These are phyloP conservation scores for Pythium diclinum DNA, from an alignment of 352 stramenopile species.

Conservation along the genomic window DNA sequence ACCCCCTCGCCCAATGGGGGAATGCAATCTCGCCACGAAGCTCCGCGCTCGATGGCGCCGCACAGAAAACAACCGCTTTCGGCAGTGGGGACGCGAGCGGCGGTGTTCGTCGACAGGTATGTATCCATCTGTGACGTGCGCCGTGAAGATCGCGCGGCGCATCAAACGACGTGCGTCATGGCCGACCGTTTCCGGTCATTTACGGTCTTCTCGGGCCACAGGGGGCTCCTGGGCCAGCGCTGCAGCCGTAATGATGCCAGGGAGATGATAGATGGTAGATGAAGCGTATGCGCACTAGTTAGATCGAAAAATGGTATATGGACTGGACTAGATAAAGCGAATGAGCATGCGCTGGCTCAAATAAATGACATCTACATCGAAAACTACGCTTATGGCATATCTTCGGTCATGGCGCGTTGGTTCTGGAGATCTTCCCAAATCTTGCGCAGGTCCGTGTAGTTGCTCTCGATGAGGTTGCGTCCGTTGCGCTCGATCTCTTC, in stretches of 20 bases:
- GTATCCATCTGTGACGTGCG: slow-evolving; percentile 26
- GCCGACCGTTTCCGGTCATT: slow-evolving; percentile 2
- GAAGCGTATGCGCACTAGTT: not conserved
- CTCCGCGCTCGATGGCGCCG: not conserved
- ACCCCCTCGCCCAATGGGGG: slow-evolving; percentile 15
- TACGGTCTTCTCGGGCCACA: not conserved
- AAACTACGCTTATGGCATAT: slow-evolving; percentile 31
- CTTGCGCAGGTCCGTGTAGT: slow-evolving; percentile 58
- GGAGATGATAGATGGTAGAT: not conserved
- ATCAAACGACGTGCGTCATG: slow-evolving; percentile 4
- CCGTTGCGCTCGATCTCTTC: slow-evolving; percentile 61
- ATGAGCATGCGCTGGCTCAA: not conserved
- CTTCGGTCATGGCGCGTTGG: slow-evolving; percentile 22
- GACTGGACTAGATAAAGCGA: not conserved
- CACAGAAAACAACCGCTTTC: slow-evolving; percentile 21
- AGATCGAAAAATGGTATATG: not conserved
- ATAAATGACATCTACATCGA: not conserved
- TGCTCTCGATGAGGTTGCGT: slow-evolving; percentile 55
- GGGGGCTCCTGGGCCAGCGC: not conserved
- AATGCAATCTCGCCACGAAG: slow-evolving; percentile 15
- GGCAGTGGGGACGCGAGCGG: slow-evolving; percentile 2
- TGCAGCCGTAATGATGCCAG: not conserved
- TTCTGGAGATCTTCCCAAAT: slow-evolving; percentile 53
- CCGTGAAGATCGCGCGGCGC: slow-evolving; percentile 1
- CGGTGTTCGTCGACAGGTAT: slow-evolving; percentile 25